Conservation (phyloP, 345 rosid genomes). For the Heritiera littoralis region DNA sequence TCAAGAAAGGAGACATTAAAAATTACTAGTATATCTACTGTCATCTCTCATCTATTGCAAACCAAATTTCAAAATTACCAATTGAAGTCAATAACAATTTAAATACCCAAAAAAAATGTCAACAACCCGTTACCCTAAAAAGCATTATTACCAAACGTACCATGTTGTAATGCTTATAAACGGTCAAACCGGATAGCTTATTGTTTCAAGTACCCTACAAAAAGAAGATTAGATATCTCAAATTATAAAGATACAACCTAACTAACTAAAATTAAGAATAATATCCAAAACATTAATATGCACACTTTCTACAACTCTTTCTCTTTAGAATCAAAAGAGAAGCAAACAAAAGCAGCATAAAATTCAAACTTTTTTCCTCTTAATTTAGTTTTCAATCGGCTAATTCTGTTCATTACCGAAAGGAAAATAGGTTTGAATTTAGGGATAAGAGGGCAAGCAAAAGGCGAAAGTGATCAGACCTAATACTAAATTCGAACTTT, state of each 20-base stretch:
- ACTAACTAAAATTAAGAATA: background rate
- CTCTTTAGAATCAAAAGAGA: background rate
- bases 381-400: background rate
- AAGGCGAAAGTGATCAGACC: too few relatives aligned
- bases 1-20: background rate
- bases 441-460: background rate
- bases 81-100: background rate
- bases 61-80: background rate
- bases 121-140: background rate
- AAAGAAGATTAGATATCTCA: background rate
- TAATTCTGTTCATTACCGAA: background rate
- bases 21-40: background rate
- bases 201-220: constrained; percentile 32
- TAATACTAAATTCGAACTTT: too few relatives aligned
- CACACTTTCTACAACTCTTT: background rate
- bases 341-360: background rate
- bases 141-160: constrained; percentile 19
- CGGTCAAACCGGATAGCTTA: constrained; percentile 8
- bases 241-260: background rate
- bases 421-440: background rate
- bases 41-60: background rate
- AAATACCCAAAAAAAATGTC: background rate
- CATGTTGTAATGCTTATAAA: constrained; percentile 31
- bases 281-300: background rate
- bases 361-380: too few relatives aligned